Evolutionary conservation across 1,284 basidiomycete species (phyloP).

Genomic region (Ganoderma boninense): DNA sequence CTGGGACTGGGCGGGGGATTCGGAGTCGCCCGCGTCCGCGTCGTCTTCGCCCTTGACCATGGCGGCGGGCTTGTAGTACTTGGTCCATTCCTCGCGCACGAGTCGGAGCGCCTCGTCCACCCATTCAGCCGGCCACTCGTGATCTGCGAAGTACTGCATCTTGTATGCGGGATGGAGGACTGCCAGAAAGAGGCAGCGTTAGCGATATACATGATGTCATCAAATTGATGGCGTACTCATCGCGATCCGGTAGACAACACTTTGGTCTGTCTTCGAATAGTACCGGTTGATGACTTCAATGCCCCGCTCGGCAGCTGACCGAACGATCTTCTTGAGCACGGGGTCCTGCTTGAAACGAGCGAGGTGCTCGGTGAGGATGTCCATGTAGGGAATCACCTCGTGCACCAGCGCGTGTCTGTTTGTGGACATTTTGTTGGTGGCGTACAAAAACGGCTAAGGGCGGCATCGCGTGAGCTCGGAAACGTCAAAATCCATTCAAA

Average conservation of each 20-base stretch:
- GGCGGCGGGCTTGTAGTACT: not conserved
- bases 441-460: not conserved
- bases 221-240: not conserved
- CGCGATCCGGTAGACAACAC: not conserved
- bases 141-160: not conserved
- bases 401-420: not conserved
- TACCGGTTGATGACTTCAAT: not conserved
- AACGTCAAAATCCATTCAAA: too few relatives aligned
- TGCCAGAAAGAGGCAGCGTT: not conserved
- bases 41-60: too few relatives aligned
- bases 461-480: too few relatives aligned
- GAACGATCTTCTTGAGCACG: too few relatives aligned
- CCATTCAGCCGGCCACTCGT: not conserved
- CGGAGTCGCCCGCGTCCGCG: too few relatives aligned
- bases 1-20: too few relatives aligned
- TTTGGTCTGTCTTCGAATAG: not conserved
- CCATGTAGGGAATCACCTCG: not conserved
- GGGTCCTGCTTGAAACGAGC: not conserved
- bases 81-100: not conserved
- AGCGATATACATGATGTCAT: not conserved
- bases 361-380: not conserved
- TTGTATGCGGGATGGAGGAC: not conserved
- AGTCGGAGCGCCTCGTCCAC: not conserved
- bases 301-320: not conserved
- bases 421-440: not conserved